Conservation (phyloP, 1,284 basidiomycete genomes). For the Microstroma glucosiphilum region DNA sequence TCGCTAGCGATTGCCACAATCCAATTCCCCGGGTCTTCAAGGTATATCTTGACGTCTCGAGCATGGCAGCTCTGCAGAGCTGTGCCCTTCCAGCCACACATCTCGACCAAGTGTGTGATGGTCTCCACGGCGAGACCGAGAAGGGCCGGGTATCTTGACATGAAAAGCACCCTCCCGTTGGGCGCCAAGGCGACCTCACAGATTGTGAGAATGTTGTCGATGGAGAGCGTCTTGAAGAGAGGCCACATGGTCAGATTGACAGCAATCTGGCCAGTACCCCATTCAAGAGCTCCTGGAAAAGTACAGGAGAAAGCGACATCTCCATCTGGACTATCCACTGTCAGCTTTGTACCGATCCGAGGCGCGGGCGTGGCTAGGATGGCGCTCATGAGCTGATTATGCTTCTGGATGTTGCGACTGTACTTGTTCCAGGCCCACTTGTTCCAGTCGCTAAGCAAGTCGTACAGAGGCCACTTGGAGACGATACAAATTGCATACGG, state of each 20-base stretch:
- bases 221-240: constrained; percentile 83
- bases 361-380: constrained; percentile 48
- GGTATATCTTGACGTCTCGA: constrained; percentile 77
- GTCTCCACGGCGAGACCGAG: constrained; percentile 81
- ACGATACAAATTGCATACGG: constrained; percentile 48
- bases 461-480: constrained; percentile 46
- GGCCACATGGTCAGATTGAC: constrained; percentile 87
- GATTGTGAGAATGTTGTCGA: constrained; percentile 87
- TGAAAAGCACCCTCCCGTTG: constrained; percentile 81
- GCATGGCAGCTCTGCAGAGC: constrained; percentile 59
- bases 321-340: constrained; percentile 31
- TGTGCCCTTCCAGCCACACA: constrained; percentile 89
- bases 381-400: constrained; percentile 49
- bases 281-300: constrained; percentile 53
- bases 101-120: constrained; percentile 82
- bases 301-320: constrained; percentile 48
- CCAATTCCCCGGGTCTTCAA: constrained; percentile 68
- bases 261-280: constrained; percentile 51
- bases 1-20: constrained; percentile 85
- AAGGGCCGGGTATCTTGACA: constrained; percentile 82
- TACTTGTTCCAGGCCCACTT: constrained; percentile 51
- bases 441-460: constrained; percentile 48
- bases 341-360: constrained; percentile 40
- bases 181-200: constrained; percentile 93
- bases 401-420: constrained; percentile 49